Evolutionary conservation across 345 rosid genomes (phyloP).

Genomic region (Laguncularia racemosa): DNA sequence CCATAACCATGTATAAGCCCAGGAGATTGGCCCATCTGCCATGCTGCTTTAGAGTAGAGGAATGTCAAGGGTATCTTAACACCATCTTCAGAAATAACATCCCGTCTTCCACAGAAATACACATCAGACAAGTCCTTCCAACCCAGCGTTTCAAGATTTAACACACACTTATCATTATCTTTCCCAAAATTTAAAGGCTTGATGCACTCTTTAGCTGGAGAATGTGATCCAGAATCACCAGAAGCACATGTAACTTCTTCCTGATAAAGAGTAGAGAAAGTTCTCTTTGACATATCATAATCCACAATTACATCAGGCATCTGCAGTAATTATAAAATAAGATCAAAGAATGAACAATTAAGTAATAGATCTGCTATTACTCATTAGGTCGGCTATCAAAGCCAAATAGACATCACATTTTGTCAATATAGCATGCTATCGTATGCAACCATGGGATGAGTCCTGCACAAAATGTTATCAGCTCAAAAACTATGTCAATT

Average conservation of each 20-base stretch:
- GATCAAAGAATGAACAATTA: background rate
- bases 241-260: conserved; percentile 37
- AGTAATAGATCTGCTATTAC: too few species aligned
- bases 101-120: conserved; percentile 64
- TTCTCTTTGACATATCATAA: conserved; percentile 58
- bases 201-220: conserved; percentile 15
- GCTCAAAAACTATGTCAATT: too few species aligned
- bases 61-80: conserved; percentile 68
- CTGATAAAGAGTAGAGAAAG: conserved; percentile 55
- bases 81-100: conserved; percentile 70
- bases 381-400: too few species aligned
- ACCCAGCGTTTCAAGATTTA: conserved; percentile 14
- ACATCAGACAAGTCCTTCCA: conserved; percentile 50
- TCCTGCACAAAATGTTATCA: too few species aligned
- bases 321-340: conserved; percentile 29
- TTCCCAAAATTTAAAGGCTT: conserved; percentile 9
- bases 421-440: too few species aligned
- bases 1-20: conserved; percentile 80
- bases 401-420: too few species aligned
- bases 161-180: conserved; percentile 10
- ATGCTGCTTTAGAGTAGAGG: conserved; percentile 55
- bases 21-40: conserved; percentile 51
- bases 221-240: conserved; percentile 15
- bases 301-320: conserved; percentile 79
- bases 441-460: too few species aligned